These are phyloP conservation scores for Neurospora sp. DNA, from an alignment of 2,329 filamentous ascomycete genomes.

Conservation along the genomic window DNA sequence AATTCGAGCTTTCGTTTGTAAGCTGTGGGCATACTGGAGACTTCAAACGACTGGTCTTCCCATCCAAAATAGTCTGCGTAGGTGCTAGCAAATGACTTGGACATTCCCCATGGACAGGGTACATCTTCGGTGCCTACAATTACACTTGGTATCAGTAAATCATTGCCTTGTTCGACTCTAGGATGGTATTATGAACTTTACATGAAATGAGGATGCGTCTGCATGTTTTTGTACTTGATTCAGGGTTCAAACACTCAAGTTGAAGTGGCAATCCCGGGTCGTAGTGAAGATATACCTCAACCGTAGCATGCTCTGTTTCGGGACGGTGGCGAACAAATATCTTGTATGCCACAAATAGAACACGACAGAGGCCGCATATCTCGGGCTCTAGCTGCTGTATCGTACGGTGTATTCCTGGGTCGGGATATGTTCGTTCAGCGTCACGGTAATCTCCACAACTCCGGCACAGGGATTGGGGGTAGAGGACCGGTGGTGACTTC, in stretches of 20 bases:
- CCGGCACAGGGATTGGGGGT: background rate
- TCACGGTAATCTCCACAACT: background rate
- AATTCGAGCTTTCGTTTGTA: accelerated
- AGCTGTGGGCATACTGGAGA: accelerated
- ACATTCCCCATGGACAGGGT: background rate
- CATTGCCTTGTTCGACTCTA: background rate
- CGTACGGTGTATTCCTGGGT: too few species aligned
- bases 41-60: background rate
- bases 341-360: background rate
- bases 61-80: background rate
- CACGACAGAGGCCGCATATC: background rate
- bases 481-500: background rate
- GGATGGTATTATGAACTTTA: background rate
- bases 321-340: background rate
- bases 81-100: background rate
- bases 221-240: background rate
- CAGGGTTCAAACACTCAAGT: too few species aligned
- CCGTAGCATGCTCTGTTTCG: background rate
- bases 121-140: background rate
- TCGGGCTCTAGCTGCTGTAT: background rate
- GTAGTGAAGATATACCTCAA: too few species aligned
- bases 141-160: background rate
- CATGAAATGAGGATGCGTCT: background rate
- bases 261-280: background rate
- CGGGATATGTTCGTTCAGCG: too few species aligned